Base-by-base conservation (phyloP, 2,329 filamentous ascomycete genomes). In the Colletotrichum liriopes region DNA sequence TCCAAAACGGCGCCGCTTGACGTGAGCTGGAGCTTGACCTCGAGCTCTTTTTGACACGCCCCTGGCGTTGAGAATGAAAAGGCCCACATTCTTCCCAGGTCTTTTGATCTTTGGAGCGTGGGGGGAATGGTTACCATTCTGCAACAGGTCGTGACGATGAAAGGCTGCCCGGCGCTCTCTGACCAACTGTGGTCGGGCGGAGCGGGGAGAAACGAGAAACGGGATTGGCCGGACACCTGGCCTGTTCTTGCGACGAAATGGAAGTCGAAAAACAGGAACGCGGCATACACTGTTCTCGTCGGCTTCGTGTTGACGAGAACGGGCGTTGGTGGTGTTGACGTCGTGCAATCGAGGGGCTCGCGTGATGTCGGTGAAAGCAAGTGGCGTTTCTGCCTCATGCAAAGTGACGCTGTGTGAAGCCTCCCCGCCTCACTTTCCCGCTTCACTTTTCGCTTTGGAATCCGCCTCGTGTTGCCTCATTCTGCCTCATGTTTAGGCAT, bases 361-460 rank as follows among this genome's bases (percentile, higher is more conserved):
- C 14, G 41, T n/a, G 3, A 3, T 35, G 43, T 23, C 14, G 39
- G 39, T 16, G 41, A 7, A 5, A 3, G 5, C 11, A 12, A n/a
- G 29, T 18, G 47, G 5, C 12, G 49, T 11, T 54, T 43, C 47
- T n/a, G 37, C 47, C 12, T 56, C 23, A 65, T 56, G 62, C 39
- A 65, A 3, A 9, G 16, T 47, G 51, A 55, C 23, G 26, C 14
- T 11, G 20, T 37, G 20, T 11, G 39, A 65, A 37, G 39, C 62
- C 62, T 47, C 43, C 60, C 26, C 39, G 49, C 39, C 37, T 54
- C 49, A 35, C 62, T 45, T 47, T 23, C 5, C 23, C 20, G 32
- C 20, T 9, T 52, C 47, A 26, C 60, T 51, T 39, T 32, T n/a
- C 6, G 16, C 41, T 2, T 61, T 26, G 58, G 29, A 5, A 3